These are phyloP conservation scores for Corylus avellana DNA, from an alignment of 306 rosid species.

Conservation along the genomic window DNA sequence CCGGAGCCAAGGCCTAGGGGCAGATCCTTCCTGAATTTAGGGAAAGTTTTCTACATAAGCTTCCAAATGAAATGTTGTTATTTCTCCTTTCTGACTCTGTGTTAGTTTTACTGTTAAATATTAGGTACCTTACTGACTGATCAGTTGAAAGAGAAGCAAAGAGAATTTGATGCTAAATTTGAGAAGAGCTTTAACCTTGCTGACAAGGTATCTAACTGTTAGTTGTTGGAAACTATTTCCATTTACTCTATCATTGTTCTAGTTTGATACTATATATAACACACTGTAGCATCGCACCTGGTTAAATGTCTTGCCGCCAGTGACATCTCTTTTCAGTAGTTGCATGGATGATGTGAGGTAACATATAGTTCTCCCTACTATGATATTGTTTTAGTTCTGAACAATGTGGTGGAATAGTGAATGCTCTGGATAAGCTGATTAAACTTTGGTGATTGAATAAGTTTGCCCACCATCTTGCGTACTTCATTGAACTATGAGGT, in stretches of 20 bases:
- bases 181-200: conserved; percentile 64
- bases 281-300: not conserved
- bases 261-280: not conserved
- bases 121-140: conserved; percentile 73
- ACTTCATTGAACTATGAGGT: not conserved
- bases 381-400: not conserved
- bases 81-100: not conserved
- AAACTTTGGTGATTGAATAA: not conserved
- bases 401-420: not conserved
- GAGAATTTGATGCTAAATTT: conserved; percentile 73
- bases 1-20: not conserved
- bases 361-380: not conserved
- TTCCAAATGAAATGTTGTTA: not conserved
- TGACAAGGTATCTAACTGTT: conserved; percentile 53
- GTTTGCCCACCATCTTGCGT: not conserved
- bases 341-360: not conserved
- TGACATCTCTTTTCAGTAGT: not conserved
- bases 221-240: not conserved
- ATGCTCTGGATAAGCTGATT: not conserved
- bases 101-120: conserved; percentile 26
- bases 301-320: not conserved
- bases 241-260: conserved; percentile 10
- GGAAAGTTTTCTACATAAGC: conserved; percentile 18
- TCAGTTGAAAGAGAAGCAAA: conserved; percentile 71
- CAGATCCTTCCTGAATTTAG: conserved; percentile 16